Base-by-base conservation (phyloP, 2,329 filamentous ascomycete species). In the Aspergillus sclerotialis region DNA sequence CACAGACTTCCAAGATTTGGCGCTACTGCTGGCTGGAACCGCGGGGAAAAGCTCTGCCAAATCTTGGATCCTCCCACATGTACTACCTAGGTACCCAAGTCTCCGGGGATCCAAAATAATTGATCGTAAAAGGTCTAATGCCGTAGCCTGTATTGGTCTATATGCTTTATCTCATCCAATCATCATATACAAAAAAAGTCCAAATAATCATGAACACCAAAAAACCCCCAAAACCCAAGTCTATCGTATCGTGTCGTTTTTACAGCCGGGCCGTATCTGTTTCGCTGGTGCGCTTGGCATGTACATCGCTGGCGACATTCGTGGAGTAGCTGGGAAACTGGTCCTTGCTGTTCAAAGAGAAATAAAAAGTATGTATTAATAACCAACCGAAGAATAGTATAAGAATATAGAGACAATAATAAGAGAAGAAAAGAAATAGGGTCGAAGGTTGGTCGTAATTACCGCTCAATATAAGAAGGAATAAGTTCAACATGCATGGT, bases 401-500 rank as follows among this genome's bases (percentile, higher is more conserved):
- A 27, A 33, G 16, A 26, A 11, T 17, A 31, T 30, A 38, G 38
- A 11, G 27, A 40, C 23, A 27, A 17, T 26, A 38, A n/a, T n/a
- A 27, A 33, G 16, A 26, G 14, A 23, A 31, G 30, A 38, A 39
- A 11, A 28, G 39, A 23, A 27, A 17, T 26, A 38, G 25, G 31
- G 35, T 28, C 31, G 25, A 36, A 24, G 27, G 24, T 30, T 34
- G 45, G 41, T 39, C 37, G 15, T 34, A 50, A 50, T 58, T 63
- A 61, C 47, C 56, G 56, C 51, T 67, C 65, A 46, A 84, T 76
- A 36, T 92, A 69, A 37, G 72, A 69, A 15, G 88, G 86, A 50
- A 94, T 88, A 49, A 94, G 83, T 44, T 89, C 78, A 12, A 89
- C 82, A 46, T 79, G 78, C 49, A 80, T 78, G 45, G 77, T 79